phyloP scores from a whole-genome alignment of 805 yeast genomes.

The Candida nanaspora region DNA sequence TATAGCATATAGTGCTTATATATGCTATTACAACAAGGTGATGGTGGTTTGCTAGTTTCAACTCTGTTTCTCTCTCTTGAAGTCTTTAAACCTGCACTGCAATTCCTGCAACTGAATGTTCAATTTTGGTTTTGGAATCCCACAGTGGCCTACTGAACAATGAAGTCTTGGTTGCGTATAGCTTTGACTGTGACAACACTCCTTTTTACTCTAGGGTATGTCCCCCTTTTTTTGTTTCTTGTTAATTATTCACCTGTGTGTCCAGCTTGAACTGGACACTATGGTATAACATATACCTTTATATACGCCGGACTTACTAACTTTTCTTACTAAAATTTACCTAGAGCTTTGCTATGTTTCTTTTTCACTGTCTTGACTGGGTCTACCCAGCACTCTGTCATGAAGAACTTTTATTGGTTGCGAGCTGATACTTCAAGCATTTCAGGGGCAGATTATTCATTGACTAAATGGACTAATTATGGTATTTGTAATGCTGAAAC shows the following conservation, averaged over 20 bases:
- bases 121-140: no score
- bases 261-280: no score
- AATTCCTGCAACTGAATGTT: no score
- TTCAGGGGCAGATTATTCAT: conserved; percentile 32
- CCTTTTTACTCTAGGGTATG: not conserved
- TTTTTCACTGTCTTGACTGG: conserved; percentile 68
- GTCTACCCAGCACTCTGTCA: conserved; percentile 34
- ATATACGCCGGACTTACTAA: not conserved
- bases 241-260: not conserved
- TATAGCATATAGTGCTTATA: no score
- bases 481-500: conserved; percentile 34
- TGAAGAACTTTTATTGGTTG: conserved; percentile 72
- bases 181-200: not conserved
- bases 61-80: no score
- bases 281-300: not conserved
- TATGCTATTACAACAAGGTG: no score
- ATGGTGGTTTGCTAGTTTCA: no score
- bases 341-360: conserved; percentile 40
- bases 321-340: not conserved
- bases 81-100: no score
- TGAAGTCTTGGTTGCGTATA: not conserved
- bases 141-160: not conserved
- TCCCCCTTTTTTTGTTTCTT: not conserved
- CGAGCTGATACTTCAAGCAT: conserved; percentile 63
- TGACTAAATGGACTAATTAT: conserved; percentile 80